Percentiles rank a stretch among this genome's conserved stretches.
These are phyloP conservation scores for Eucalyptus victrix DNA, from an alignment of 345 rosid genomes.

Conservation along the genomic window DNA sequence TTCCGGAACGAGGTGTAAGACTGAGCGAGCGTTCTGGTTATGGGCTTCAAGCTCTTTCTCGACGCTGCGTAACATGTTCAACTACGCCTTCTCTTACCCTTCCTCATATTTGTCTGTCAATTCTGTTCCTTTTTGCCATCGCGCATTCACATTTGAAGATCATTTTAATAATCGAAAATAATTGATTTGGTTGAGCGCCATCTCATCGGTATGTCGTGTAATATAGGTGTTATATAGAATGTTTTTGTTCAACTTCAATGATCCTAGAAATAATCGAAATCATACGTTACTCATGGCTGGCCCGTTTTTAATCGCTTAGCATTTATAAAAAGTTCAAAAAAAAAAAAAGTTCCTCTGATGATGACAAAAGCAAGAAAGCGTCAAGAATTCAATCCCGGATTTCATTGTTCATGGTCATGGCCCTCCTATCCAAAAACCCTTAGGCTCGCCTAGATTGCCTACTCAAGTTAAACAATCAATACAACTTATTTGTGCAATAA, in stretches of 20 bases:
- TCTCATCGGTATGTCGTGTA: background rate
- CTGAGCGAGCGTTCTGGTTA: background rate
- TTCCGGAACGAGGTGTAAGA: background rate
- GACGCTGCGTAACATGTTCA: background rate
- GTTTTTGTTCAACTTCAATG: background rate
- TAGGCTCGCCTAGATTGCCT: no score
- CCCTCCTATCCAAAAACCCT: background rate
- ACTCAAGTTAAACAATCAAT: no score
- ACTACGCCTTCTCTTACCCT: background rate
- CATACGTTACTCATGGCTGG: background rate
- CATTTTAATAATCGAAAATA: background rate
- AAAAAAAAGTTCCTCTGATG: background rate
- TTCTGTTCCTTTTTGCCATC: background rate
- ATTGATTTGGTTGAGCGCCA: background rate
- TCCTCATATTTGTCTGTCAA: background rate
- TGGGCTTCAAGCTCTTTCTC: background rate
- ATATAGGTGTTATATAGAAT: background rate
- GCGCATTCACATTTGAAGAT: background rate
- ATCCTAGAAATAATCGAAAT: background rate
- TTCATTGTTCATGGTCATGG: background rate
- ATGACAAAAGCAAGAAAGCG: background rate
- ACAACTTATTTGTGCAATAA: no score
- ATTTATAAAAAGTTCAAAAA: background rate
- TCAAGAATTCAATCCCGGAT: background rate
- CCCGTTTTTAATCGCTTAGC: background rate